Conservation (phyloP, 2,329 filamentous ascomycete genomes). For the Penicillium polonicum region DNA sequence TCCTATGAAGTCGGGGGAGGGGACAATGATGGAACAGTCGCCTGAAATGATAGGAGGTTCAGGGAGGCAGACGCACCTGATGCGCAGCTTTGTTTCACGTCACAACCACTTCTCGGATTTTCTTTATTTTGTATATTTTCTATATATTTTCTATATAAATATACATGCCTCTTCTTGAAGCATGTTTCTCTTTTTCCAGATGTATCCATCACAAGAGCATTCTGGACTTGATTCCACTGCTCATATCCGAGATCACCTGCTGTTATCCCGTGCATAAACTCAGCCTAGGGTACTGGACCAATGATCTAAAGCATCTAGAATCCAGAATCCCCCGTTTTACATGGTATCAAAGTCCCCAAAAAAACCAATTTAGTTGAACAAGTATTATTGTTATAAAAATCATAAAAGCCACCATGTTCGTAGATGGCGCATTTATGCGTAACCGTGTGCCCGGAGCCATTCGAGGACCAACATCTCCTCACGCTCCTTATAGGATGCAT, state of each 20-base stretch:
- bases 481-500: constrained; percentile 76
- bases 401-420: neutral
- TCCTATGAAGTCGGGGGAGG: constrained; percentile 19
- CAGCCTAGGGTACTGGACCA: constrained; percentile 6
- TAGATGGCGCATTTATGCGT: constrained; percentile 40
- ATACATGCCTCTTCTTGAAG: neutral
- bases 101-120: constrained; percentile 10
- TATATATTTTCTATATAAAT: neutral
- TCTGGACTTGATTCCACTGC: neutral
- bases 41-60: constrained; percentile 34
- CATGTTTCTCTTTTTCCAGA: neutral
- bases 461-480: constrained; percentile 71
- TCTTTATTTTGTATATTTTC: neutral
- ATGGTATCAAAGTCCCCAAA: neutral
- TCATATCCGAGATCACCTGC: neutral
- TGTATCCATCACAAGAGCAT: neutral
- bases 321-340: neutral
- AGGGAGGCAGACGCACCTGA: constrained; percentile 28
- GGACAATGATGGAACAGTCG: constrained; percentile 27
- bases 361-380: neutral
- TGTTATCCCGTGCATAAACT: constrained; percentile 3
- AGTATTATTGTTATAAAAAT: neutral
- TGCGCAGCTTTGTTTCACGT: constrained; percentile 27
- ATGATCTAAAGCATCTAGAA: neutral
- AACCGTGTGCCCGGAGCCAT: constrained; percentile 69